Evolutionary conservation across 768 basidiomycete species (phyloP).

Genomic region (Pisolithus tinctorius): DNA sequence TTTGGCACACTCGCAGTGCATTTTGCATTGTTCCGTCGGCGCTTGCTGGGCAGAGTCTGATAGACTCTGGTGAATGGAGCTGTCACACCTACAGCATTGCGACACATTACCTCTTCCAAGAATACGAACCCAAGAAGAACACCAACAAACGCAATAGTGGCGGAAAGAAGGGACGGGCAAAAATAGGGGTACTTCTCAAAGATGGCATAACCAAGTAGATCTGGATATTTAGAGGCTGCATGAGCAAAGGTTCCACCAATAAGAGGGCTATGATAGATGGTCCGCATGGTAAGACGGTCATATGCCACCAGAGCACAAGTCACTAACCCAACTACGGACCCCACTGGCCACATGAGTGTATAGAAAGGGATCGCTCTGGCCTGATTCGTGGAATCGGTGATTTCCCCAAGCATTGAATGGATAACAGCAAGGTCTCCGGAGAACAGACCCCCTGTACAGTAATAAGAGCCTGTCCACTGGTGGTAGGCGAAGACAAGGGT

Average conservation of each 20-base stretch:
- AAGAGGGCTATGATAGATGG: slow-evolving; percentile 38
- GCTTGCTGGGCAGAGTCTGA: slow-evolving; percentile 45
- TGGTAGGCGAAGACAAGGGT: neutral
- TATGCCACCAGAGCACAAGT: slow-evolving; percentile 2
- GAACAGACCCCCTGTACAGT: slow-evolving; percentile 45
- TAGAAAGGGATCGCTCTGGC: slow-evolving; percentile 54
- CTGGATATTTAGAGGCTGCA: slow-evolving; percentile 45
- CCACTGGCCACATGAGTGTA: slow-evolving; percentile 55
- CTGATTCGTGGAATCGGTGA: slow-evolving; percentile 60
- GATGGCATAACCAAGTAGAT: slow-evolving; percentile 36
- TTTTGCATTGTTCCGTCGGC: slow-evolving; percentile 22
- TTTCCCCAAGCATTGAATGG: slow-evolving; percentile 56
- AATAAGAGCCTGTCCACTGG: slow-evolving; percentile 1
- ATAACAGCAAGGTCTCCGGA: slow-evolving; percentile 64
- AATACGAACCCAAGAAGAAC: slow-evolving; percentile 40
- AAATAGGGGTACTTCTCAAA: slow-evolving; percentile 52
- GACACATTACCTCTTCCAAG: slow-evolving; percentile 46
- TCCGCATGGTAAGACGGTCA: slow-evolving; percentile 1
- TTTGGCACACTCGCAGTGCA: slow-evolving; percentile 5
- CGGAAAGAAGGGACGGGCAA: slow-evolving; percentile 50
- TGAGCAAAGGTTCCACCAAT: slow-evolving; percentile 58
- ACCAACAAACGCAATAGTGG: slow-evolving; percentile 35
- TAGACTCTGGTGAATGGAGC: slow-evolving; percentile 4
- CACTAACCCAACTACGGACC: slow-evolving; percentile 50
- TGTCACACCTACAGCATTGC: neutral